Evolutionary conservation across 1,284 basidiomycete species (phyloP).

Genomic region (Apiotrichum montevideense): DNA sequence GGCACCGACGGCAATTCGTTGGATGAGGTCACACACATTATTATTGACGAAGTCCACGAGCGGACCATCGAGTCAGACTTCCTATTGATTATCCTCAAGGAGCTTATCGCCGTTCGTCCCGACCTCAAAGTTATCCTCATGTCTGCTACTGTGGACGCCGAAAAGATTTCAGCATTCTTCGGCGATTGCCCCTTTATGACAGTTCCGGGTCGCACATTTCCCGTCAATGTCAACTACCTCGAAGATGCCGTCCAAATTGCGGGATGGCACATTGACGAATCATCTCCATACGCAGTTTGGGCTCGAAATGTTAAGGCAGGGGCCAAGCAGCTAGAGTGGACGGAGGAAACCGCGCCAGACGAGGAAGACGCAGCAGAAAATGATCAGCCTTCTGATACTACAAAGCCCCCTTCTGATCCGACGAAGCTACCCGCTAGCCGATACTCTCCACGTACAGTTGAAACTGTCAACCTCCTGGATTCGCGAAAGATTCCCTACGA

Average conservation of each 20-base stretch:
- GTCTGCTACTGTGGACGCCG: conserved; percentile 94
- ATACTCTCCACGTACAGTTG: conserved; percentile 65
- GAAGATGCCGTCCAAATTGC: conserved; percentile 89
- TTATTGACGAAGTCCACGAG: conserved; percentile 62
- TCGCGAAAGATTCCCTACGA: conserved; percentile 87
- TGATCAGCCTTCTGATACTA: conserved; percentile 30
- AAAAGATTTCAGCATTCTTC: conserved; percentile 91
- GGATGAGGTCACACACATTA: conserved; percentile 72
- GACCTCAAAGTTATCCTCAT: conserved; percentile 91
- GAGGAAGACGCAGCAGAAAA: conserved; percentile 57
- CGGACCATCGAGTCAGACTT: conserved; percentile 97
- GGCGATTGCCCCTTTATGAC: conserved; percentile 79
- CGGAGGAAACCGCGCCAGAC: conserved; percentile 65
- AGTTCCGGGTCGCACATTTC: conserved; percentile 95
- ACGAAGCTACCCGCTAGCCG: conserved; percentile 41
- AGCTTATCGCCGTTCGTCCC: conserved; percentile 69
- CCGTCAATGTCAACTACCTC: conserved; percentile 78
- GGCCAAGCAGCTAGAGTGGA: conserved; percentile 59
- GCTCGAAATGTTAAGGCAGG: conserved; percentile 48
- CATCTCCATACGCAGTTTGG: conserved; percentile 72
- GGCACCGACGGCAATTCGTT: conserved; percentile 69
- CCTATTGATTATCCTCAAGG: conserved; percentile 87
- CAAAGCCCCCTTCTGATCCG: conserved; percentile 61
- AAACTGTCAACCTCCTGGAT: conserved; percentile 80
- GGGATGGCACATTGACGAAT: conserved; percentile 76